Percentiles rank a stretch among this genome's conserved stretches.
These are phyloP conservation scores for Brassica cretica DNA, from an alignment of 345 rosid species.

Conservation along the genomic window DNA sequence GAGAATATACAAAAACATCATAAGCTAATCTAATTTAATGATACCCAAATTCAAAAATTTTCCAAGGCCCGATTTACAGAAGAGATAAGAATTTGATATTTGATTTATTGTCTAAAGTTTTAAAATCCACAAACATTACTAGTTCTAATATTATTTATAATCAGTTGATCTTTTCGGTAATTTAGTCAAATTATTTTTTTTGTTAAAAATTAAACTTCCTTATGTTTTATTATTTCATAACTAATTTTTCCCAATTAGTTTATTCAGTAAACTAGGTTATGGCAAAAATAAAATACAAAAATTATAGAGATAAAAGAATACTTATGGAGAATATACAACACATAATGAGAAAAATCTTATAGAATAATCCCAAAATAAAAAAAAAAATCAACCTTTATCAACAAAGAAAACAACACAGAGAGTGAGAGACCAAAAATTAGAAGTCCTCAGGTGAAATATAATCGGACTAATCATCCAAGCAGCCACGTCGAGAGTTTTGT, in stretches of 20 bases:
- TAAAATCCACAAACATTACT: no score
- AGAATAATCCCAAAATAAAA: background rate
- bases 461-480: conserved; percentile 22
- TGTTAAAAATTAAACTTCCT: background rate
- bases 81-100: no score
- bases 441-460: conserved; percentile 30
- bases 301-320: background rate
- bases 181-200: background rate
- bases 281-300: background rate
- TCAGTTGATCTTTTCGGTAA: background rate
- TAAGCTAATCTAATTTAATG: no score
- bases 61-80: background rate
- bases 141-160: background rate
- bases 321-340: background rate
- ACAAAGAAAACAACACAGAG: background rate
- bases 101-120: background rate
- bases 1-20: no score
- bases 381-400: background rate
- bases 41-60: no score
- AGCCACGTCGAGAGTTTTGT: conserved; percentile 34
- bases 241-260: background rate
- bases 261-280: background rate
- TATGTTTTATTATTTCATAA: background rate
- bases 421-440: background rate
- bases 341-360: background rate